Percentiles rank a stretch among this genome's conserved stretches.
These are phyloP conservation scores for Yamadazyma siamensis DNA, from an alignment of 1,139 yeast species.

Conservation along the genomic window DNA sequence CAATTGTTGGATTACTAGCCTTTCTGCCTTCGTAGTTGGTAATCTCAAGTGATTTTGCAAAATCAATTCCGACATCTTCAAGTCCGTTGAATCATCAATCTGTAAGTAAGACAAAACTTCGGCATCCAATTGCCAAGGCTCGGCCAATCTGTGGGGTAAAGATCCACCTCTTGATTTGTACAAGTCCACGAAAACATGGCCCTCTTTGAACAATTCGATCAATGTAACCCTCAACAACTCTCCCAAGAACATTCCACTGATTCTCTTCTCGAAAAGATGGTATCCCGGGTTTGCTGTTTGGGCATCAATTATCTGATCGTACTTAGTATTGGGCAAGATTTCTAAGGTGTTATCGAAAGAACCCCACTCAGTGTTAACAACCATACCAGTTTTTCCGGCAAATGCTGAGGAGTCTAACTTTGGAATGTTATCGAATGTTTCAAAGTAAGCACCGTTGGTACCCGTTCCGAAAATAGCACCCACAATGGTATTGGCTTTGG, in stretches of 20 bases:
- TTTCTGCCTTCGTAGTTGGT: slow-evolving; percentile 66
- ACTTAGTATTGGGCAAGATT: slow-evolving; percentile 70
- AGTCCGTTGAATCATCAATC: slow-evolving; percentile 71
- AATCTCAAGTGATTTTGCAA: slow-evolving; percentile 62
- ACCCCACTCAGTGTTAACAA: slow-evolving; percentile 96
- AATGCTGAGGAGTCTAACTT: slow-evolving; percentile 50
- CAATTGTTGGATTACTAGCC: slow-evolving; percentile 63
- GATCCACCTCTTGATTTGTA: slow-evolving; percentile 49
- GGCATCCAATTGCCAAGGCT: slow-evolving; percentile 78
- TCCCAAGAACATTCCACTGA: slow-evolving; percentile 92
- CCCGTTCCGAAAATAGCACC: slow-evolving; percentile 97
- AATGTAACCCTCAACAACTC: slow-evolving; percentile 76
- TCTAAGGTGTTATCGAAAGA: slow-evolving; percentile 81
- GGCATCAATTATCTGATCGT: slow-evolving; percentile 65
- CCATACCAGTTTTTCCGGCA: slow-evolving; percentile 66
- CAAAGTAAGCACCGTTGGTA: slow-evolving; percentile 91
- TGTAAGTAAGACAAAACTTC: slow-evolving; percentile 81
- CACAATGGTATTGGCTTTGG: slow-evolving; percentile 67
- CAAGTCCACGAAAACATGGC: slow-evolving; percentile 53
- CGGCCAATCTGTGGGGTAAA: slow-evolving; percentile 63
- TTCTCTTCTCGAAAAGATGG: slow-evolving; percentile 90
- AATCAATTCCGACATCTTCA: slow-evolving; percentile 62
- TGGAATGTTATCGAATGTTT: slow-evolving; percentile 63
- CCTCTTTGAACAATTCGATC: slow-evolving; percentile 59
- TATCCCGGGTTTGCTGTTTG: slow-evolving; percentile 79